Conservation (phyloP, 495 filamentous ascomycete genomes). For the Penicillium fimorum region DNA sequence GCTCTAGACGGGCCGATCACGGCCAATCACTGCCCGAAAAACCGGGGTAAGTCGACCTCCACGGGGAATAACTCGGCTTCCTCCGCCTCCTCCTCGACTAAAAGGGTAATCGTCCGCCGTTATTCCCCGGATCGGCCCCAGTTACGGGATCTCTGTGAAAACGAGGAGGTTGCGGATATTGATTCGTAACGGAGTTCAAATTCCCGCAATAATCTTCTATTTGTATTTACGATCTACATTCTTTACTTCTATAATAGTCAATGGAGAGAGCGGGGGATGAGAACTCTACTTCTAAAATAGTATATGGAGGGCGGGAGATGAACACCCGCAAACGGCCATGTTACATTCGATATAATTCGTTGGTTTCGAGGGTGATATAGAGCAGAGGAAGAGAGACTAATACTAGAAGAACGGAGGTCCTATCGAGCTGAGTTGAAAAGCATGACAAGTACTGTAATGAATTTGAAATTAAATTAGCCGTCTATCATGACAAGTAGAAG, state of each 20-base stretch:
- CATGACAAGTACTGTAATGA: no score
- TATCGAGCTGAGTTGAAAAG: no score
- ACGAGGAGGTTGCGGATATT: no score
- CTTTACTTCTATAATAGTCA: no score
- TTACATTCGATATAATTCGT: background rate
- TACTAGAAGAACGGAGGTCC: no score
- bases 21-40: background rate
- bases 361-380: no score
- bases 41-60: background rate
- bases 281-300: background rate
- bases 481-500: background rate
- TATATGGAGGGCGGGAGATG: background rate
- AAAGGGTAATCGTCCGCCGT: slow-evolving; percentile 7
- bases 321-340: background rate
- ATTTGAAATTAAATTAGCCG: background rate
- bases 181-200: no score
- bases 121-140: background rate
- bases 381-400: no score
- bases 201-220: no score
- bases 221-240: no score
- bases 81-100: slow-evolving; percentile 15
- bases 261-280: no score
- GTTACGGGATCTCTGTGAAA: no score
- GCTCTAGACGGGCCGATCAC: background rate
- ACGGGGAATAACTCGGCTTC: background rate